Conservation (phyloP, 805 yeast genomes). For the Yarrowia yakushimensis region DNA sequence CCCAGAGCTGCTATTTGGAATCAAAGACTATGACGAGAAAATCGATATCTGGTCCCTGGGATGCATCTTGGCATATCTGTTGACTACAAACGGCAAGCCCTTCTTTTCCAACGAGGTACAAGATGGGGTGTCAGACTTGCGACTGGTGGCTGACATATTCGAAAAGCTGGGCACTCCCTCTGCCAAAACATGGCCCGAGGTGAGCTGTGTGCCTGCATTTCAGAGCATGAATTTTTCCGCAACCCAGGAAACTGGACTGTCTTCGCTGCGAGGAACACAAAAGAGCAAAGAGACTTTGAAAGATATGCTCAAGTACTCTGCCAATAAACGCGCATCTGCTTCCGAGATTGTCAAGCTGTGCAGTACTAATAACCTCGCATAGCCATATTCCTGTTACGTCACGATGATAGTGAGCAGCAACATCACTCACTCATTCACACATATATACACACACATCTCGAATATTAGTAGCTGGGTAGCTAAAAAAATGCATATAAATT, state of each 20-base stretch:
- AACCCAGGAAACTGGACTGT: neutral
- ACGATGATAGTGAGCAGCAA: too few relatives aligned
- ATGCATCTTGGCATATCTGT: constrained; percentile 54
- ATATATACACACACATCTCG: neutral
- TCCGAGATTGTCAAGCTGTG: neutral
- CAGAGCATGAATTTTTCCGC: constrained; percentile 27
- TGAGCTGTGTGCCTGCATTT: constrained; percentile 26
- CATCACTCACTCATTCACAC: too few relatives aligned
- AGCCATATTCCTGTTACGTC: too few relatives aligned
- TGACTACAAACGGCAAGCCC: constrained; percentile 41
- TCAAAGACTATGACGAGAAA: constrained; percentile 49
- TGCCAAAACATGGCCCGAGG: constrained; percentile 31
- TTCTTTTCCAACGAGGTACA: constrained; percentile 40
- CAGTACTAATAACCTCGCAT: neutral
- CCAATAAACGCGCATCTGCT: constrained; percentile 10
- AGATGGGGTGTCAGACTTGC: constrained; percentile 50
- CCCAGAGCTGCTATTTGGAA: constrained; percentile 67
- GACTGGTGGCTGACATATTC: constrained; percentile 54
- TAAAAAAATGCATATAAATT: constrained; percentile 18
- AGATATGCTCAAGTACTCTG: neutral
- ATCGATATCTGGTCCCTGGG: constrained; percentile 76
- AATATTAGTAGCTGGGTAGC: neutral
- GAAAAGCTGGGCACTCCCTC: constrained; percentile 61
- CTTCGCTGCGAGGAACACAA: neutral
- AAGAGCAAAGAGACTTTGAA: neutral